Conservation (phyloP, 2,329 filamentous ascomycete genomes). For the Paramyrothecium sp. region DNA sequence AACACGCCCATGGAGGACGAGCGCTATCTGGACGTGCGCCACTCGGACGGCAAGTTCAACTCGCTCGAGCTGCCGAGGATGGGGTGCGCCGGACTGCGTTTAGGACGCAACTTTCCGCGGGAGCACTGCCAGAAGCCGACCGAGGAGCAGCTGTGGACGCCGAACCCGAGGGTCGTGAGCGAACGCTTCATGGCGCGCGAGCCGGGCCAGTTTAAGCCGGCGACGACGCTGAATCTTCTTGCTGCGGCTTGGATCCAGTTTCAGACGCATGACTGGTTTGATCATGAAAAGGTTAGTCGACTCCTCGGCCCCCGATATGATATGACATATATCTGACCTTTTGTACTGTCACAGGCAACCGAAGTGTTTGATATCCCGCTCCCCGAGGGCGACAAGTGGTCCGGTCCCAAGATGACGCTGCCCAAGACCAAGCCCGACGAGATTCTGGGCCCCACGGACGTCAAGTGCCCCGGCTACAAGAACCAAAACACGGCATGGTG, state of each 20-base stretch:
- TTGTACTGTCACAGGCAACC: background rate
- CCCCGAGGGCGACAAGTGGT: conserved; percentile 31
- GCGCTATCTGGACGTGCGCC: conserved; percentile 30
- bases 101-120: conserved; percentile 42
- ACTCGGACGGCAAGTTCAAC: conserved; percentile 44
- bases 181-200: conserved; percentile 38
- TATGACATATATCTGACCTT: background rate
- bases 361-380: conserved; percentile 29
- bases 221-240: conserved; percentile 42
- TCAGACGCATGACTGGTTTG: conserved; percentile 42
- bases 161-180: conserved; percentile 41
- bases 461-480: conserved; percentile 35
- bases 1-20: conserved; percentile 24
- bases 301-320: no score
- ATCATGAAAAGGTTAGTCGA: conserved; percentile 23
- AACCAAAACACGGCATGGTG: conserved; percentile 44
- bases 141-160: conserved; percentile 38
- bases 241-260: conserved; percentile 51
- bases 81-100: conserved; percentile 42
- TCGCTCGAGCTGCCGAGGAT: conserved; percentile 36
- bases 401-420: conserved; percentile 35
- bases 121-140: conserved; percentile 32
- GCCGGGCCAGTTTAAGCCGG: conserved; percentile 36
- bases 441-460: conserved; percentile 31
- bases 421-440: conserved; percentile 31